Evolutionary conservation across 1,139 yeast species (phyloP), one percentile per base, ranked within the genome.

Genomic region (Taiozyma sp.): DNA sequence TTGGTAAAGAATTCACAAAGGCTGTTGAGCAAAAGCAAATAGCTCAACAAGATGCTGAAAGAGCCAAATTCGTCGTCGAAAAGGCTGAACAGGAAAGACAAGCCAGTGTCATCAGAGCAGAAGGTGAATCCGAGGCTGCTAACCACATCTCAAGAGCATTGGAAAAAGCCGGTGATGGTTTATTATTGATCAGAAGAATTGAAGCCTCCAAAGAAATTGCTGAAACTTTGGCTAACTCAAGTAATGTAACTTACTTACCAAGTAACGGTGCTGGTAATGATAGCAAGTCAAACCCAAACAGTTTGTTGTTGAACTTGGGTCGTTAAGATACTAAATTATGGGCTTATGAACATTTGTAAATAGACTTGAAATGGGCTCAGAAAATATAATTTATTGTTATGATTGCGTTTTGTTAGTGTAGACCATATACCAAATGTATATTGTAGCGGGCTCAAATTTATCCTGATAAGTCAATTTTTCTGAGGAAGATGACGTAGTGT

Each of bases 41-140:
- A 71, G 99, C 99, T 34, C 99, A 93, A 74, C 99, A 95, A 72
- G 99, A 95, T 67, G 98, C 99, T 27, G 99, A 95, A 74, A 82
- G 99, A 63, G 97, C 98, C 53, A 87, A 88, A 65, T 95, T 83
- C 69, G 78, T 91, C 55, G 99, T 95, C 49, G 97, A 92, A 67
- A 88, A 87, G 70, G 99, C 99, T 6, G 98, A 93, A 70, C 99
- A 95, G 72, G 98, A 93, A 71, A 83, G 96, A 69, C 92, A 86
- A 69, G 99, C 99, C 5, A 78, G 88, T 51, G 91, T 95, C 63
- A 93, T 93, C 59, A 83, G 98, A 63, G 99, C 99, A 28, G 99
- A 95, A 72, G 99, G 99, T 71, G 99, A 95, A 73, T 99, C 99
- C 44, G 99, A 95, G 71, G 90, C 96, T 52, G 99, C 98, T 8